Base-by-base conservation (phyloP, 768 basidiomycete species). In the Lactifluus subvellereus region DNA sequence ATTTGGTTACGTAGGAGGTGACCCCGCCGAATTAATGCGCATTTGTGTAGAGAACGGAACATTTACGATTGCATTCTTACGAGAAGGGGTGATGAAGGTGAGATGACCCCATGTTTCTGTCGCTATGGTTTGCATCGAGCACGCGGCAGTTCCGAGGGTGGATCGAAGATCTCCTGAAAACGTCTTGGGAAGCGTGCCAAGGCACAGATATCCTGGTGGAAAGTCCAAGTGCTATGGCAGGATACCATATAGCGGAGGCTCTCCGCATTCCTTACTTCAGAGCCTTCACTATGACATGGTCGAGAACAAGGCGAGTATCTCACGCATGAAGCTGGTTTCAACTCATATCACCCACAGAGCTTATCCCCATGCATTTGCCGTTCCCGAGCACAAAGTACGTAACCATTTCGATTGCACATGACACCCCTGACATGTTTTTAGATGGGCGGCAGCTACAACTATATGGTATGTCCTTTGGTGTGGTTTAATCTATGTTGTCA, bases 251-350 rank as follows among this genome's bases (percentile, higher is more conserved):
- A 57, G 97, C 96, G 32, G 96, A 98, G 72, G 95, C 94, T 2
- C 79, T 99, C 14, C 80, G 78, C 27, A 94, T 98, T 43, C 96
- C 96, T 1, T 99, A 96, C 73, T 99, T 89, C 76, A 80, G 94
- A 62, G 94, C 93, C 8, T 97, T 98, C 72, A 96, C 95, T 0
- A 98, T 98, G 97, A 92, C 91, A 0, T 98, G 96, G 95, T 89
- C 92, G 13, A 82, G 96, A 57, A 98, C 96, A 32, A 83, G 94
- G 88, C 70, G 45, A 59, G 67, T 83, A 40, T 69, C 53, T 45
- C 40, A 42, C 20, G 20, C 53, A 22, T 30, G 48, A 16, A 13
- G 47, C 54, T 20, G 9, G 49, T 33, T 8, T 27, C 3, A 42
- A 45, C 66, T 61, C 45, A 61, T 20, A n/a, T 50, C n/a, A 48